phyloP scores from a whole-genome alignment of 768 basidiomycete species.

The Lentinus tigrinus region DNA sequence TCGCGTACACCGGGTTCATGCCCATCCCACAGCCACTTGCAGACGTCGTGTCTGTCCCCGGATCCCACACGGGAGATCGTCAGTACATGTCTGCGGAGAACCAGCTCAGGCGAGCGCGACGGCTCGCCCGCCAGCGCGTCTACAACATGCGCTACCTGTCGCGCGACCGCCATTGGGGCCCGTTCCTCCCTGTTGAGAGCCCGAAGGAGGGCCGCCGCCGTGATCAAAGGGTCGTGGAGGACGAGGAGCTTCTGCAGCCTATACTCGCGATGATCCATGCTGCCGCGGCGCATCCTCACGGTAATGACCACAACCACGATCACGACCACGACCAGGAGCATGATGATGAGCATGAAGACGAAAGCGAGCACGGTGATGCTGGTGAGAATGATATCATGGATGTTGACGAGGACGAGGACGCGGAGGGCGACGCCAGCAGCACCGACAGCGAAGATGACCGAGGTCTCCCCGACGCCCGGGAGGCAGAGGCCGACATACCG shows the following conservation, averaged over 20 bases:
- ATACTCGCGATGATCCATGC: constrained; percentile 15
- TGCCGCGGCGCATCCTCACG: not conserved
- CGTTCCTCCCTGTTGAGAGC: constrained; percentile 17
- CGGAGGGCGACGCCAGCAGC: not conserved
- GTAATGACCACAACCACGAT: constrained; percentile 17
- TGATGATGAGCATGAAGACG: constrained; percentile 7
- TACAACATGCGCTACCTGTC: constrained; percentile 28
- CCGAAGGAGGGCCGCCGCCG: not conserved
- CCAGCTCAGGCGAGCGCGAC: constrained; percentile 21
- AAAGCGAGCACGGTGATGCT: not conserved
- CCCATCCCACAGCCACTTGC: constrained; percentile 6
- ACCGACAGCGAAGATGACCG: not conserved
- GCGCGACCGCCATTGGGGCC: constrained; percentile 25
- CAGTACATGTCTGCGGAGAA: constrained; percentile 12
- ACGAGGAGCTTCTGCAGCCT: constrained; percentile 15
- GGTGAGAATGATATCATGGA: not conserved
- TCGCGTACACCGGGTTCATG: constrained; percentile 45
- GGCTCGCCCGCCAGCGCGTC: constrained; percentile 25
- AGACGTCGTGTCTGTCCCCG: not conserved
- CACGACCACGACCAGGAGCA: constrained; percentile 15
- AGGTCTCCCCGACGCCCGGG: not conserved
- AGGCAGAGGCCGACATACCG: not conserved
- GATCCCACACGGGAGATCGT: not conserved
- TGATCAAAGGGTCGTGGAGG: not conserved
- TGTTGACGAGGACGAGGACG: not conserved